phyloP scores from a whole-genome alignment of 2,329 filamentous ascomycete species.

The Alternaria ventricosa region DNA sequence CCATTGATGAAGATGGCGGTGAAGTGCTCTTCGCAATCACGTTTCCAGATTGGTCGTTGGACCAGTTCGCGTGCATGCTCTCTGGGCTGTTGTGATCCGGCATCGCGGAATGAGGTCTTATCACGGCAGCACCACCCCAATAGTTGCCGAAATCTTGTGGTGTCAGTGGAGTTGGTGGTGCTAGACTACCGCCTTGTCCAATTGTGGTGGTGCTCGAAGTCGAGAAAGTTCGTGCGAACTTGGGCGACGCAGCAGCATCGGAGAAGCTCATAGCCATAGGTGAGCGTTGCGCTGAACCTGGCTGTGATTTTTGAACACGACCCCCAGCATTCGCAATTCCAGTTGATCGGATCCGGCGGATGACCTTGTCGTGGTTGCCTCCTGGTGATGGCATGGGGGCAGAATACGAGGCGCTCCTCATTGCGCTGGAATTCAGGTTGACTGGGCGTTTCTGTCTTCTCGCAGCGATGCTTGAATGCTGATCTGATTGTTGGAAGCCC shows the following conservation, averaged over 20 bases:
- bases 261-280: constrained; percentile 55
- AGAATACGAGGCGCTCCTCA: constrained; percentile 52
- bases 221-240: constrained; percentile 50
- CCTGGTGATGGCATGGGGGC: constrained; percentile 51
- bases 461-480: constrained; percentile 51
- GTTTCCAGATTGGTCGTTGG: constrained; percentile 45
- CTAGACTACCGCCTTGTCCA: constrained; percentile 49
- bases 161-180: constrained; percentile 57
- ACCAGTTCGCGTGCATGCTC: constrained; percentile 44
- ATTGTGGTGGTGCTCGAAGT: constrained; percentile 45
- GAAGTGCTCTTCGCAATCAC: constrained; percentile 48
- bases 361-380: constrained; percentile 45
- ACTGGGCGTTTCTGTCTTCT: constrained; percentile 51
- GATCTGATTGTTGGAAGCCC: constrained; percentile 46
- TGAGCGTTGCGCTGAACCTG: constrained; percentile 56
- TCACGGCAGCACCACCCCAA: constrained; percentile 49
- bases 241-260: constrained; percentile 57
- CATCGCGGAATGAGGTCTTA: constrained; percentile 37
- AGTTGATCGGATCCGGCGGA: constrained; percentile 58
- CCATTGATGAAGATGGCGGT: constrained; percentile 55
- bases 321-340: constrained; percentile 53
- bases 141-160: constrained; percentile 50
- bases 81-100: constrained; percentile 50
- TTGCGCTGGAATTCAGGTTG: constrained; percentile 48
- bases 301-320: constrained; percentile 55